Base-by-base conservation (phyloP, 768 basidiomycete genomes). In the Pisolithus sp. region DNA sequence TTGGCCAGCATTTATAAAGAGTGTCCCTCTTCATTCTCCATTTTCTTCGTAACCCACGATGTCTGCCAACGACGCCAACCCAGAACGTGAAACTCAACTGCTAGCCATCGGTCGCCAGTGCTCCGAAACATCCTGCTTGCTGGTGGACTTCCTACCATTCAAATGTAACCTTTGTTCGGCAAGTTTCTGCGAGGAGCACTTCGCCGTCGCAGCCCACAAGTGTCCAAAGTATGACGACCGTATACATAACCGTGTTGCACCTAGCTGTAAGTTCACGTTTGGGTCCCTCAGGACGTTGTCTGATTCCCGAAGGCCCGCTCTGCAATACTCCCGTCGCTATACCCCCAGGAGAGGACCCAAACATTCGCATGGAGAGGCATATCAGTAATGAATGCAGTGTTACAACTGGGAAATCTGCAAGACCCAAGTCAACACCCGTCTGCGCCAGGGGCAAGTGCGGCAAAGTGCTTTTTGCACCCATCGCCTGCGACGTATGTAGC, bases 91-190 rank as follows among this genome's bases (percentile, higher is more conserved):
- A 50, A 57, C 69, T n/a, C 75, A 83, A 18, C 71, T 92, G 9
- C 77, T 92, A 53, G 68, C 72, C 38, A 66, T 92, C 57, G 87
- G 88, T 7, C 76, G 79, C 52, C 84, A 88, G 59, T 93, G 90
- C 68, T 80, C 84, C 13, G 74, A 80, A 47, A 63, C 77, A 0
- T 68, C 78, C 1, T 93, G 90, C 68, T 67, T 75, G 26, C 76
- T 87, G 55, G 77, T 91, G 62, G 90, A 93, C 72, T 92, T 91
- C 58, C 73, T 93, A 10, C 89, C 90, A 0, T 86, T 92, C 76
- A 86, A 85, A 68, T 93, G 90, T 65, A 83, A 87, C 46, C 87
- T 90, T 60, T 93, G 90, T 65, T 62, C 74, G 13, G 66, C 75
- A 15, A 73, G 75, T 0, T 93, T 82, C 71, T 93, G 91, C 59